These are phyloP conservation scores for Detonula confervacea DNA, from an alignment of 352 stramenopile genomes.

Conservation along the genomic window DNA sequence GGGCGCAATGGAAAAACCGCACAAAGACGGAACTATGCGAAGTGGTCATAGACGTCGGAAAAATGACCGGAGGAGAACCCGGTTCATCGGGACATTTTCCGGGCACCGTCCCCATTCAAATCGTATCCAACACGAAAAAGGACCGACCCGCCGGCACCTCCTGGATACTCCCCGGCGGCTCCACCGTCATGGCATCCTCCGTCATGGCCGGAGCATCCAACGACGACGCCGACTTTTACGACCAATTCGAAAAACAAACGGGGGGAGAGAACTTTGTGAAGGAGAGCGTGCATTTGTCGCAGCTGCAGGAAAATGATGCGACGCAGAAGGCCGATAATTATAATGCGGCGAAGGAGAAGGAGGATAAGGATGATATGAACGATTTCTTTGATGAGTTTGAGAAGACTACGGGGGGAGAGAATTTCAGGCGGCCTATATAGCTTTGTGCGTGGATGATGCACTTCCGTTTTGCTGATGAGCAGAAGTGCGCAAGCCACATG, in stretches of 20 bases:
- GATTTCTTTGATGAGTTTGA: slow-evolving; percentile 87
- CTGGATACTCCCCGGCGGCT: slow-evolving; percentile 83
- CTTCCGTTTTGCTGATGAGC: neutral
- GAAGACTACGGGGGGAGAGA: slow-evolving; percentile 77
- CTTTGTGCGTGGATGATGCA: no score
- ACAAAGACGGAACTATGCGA: slow-evolving; percentile 70
- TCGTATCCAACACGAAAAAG: slow-evolving; percentile 59
- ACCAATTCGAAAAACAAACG: slow-evolving; percentile 82
- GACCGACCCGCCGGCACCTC: slow-evolving; percentile 78
- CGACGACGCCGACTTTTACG: slow-evolving; percentile 67
- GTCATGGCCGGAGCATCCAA: slow-evolving; percentile 2
- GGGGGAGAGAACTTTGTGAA: slow-evolving; percentile 79
- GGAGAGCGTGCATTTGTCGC: slow-evolving; percentile 25
- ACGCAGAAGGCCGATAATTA: slow-evolving; percentile 15
- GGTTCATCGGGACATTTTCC: slow-evolving; percentile 19
- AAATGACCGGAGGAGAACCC: slow-evolving; percentile 17
- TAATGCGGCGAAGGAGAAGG: slow-evolving; percentile 20
- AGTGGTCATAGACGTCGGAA: slow-evolving; percentile 68
- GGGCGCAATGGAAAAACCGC: slow-evolving; percentile 34
- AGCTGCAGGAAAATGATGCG: slow-evolving; percentile 14
- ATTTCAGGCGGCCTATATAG: slow-evolving; percentile 59
- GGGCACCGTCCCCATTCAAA: slow-evolving; percentile 53
- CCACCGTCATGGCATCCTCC: slow-evolving; percentile 62
- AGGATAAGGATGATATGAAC: slow-evolving; percentile 76
- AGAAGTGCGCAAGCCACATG: no score